Conservation (phyloP, 2,329 filamentous ascomycete species). For the Aspergillus clavatus region DNA sequence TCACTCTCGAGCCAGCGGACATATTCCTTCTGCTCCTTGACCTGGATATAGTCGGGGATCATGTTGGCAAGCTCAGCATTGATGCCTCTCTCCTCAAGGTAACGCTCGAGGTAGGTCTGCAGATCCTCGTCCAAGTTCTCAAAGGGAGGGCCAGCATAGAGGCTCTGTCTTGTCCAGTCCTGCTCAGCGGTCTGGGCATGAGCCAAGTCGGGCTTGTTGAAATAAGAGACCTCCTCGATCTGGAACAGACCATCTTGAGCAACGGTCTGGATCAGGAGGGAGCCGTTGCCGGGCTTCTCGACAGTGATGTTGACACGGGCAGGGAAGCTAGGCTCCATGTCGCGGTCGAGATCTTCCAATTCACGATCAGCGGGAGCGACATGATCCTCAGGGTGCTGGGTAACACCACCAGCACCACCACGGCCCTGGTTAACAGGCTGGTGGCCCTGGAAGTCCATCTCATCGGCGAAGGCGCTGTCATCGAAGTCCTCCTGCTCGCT, state of each 20-base stretch:
- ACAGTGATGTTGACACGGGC: slow-evolving; percentile 80
- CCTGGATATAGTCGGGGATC: slow-evolving; percentile 91
- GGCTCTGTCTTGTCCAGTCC: slow-evolving; percentile 67
- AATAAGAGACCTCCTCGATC: slow-evolving; percentile 89
- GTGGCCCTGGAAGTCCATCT: slow-evolving; percentile 52
- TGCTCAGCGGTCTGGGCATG: slow-evolving; percentile 70
- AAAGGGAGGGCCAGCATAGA: slow-evolving; percentile 90
- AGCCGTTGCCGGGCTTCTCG: slow-evolving; percentile 80
- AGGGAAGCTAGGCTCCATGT: slow-evolving; percentile 60
- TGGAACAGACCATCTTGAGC: slow-evolving; percentile 81
- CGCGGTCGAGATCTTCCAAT: slow-evolving; percentile 52
- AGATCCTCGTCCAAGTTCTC: slow-evolving; percentile 93
- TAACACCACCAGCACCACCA: slow-evolving; percentile 46
- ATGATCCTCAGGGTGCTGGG: slow-evolving; percentile 49
- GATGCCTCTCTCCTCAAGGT: slow-evolving; percentile 90
- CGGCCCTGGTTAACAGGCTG: slow-evolving; percentile 53
- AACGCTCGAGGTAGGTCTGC: slow-evolving; percentile 85
- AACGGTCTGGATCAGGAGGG: slow-evolving; percentile 78
- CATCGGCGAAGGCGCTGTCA: slow-evolving; percentile 52
- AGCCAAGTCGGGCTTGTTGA: slow-evolving; percentile 70
- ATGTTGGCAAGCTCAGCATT: slow-evolving; percentile 82
- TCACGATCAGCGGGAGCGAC: slow-evolving; percentile 55
- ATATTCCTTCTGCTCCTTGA: slow-evolving; percentile 99
- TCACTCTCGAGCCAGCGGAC: slow-evolving; percentile 74
- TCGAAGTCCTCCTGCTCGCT: slow-evolving; percentile 56